Conservation (phyloP, 441 rosid genomes). For the Adansonia gregorii region DNA sequence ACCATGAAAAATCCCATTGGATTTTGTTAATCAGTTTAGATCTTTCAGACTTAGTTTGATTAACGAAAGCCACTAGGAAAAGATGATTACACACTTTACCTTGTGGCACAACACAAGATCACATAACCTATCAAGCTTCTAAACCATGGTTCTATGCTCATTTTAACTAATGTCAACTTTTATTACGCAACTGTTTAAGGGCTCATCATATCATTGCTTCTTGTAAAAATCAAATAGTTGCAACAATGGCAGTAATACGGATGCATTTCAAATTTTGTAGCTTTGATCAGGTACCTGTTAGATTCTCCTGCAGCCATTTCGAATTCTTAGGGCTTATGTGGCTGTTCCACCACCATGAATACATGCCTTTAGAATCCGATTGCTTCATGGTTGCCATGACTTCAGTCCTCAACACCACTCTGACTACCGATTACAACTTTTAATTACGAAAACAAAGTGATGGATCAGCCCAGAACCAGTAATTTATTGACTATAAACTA, state of each 20-base stretch:
- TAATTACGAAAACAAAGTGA: constrained; percentile 21
- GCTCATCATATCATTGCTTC: neutral
- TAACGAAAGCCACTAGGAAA: neutral
- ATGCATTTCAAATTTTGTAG: neutral
- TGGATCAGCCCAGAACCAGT: constrained; percentile 17
- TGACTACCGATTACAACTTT: neutral
- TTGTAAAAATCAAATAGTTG: neutral
- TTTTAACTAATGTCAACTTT: neutral
- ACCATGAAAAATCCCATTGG: neutral
- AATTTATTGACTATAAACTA: neutral
- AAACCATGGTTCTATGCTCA: neutral
- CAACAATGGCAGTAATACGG: neutral
- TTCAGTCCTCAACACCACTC: constrained; percentile 37
- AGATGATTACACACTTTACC: neutral
- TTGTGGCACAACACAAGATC: neutral
- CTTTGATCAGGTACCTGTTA: constrained; percentile 59
- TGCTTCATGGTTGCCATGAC: constrained; percentile 59
- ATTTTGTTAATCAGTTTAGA: constrained; percentile 8
- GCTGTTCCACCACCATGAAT: constrained; percentile 99
- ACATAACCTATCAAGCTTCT: constrained; percentile 3
- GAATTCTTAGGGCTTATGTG: constrained; percentile 92
- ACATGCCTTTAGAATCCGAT: constrained; percentile 56
- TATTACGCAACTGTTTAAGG: neutral
- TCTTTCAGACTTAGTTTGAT: constrained; percentile 4
- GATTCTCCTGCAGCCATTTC: constrained; percentile 96